Conservation (phyloP, 2,329 filamentous ascomycete genomes). For the Penicillium sp. region DNA sequence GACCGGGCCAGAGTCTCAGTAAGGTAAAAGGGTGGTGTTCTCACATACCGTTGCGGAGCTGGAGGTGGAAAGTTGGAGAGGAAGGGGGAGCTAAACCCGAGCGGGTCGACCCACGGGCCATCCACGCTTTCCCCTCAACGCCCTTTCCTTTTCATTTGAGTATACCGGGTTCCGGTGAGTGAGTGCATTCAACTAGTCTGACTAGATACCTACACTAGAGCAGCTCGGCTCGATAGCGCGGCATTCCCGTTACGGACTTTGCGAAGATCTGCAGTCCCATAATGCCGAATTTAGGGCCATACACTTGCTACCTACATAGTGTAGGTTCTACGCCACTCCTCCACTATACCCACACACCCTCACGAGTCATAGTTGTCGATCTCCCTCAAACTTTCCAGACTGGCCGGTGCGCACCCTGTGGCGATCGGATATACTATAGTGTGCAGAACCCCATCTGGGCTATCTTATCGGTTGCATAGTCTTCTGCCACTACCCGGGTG, state of each 20-base stretch:
- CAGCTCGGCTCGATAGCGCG: too few species aligned
- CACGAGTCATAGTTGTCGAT: conserved; percentile 11
- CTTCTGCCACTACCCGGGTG: conserved; percentile 18
- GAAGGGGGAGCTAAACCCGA: conserved; percentile 1
- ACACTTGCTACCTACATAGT: too few species aligned
- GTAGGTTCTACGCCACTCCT: not conserved
- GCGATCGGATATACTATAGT: conserved; percentile 14
- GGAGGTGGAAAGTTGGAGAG: not conserved
- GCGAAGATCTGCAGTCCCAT: too few species aligned
- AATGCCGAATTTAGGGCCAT: too few species aligned
- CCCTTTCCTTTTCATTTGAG: too few species aligned
- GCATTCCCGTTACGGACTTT: too few species aligned
- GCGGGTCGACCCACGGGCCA: conserved; percentile 7
- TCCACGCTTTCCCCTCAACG: not conserved
- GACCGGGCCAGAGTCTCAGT: conserved; percentile 4
- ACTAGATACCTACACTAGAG: too few species aligned
- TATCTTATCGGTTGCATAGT: conserved; percentile 16
- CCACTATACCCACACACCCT: not conserved
- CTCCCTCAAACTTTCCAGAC: not conserved
- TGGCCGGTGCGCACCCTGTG: conserved; percentile 23
- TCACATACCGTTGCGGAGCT: conserved; percentile 2
- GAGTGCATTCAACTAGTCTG: too few species aligned
- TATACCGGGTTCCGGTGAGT: too few species aligned
- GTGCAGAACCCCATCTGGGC: conserved; percentile 17
- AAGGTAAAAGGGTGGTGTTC: not conserved